Evolutionary conservation across 208 protist species (phyloP).

Genomic region (Novymonas esmeraldas): DNA sequence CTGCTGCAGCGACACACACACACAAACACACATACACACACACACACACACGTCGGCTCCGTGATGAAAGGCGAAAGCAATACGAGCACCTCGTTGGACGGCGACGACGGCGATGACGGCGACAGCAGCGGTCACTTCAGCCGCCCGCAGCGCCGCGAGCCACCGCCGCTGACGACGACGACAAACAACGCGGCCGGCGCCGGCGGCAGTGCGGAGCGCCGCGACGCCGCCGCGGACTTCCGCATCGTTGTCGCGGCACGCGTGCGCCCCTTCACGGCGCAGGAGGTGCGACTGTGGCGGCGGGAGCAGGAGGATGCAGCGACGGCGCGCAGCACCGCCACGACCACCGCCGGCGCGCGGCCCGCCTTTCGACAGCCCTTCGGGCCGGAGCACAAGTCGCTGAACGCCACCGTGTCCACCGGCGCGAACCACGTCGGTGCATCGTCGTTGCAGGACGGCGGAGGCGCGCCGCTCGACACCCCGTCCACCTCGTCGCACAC

Average conservation of each 20-base stretch:
- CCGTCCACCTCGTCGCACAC: background rate
- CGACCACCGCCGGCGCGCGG: background rate
- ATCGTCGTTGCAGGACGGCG: background rate
- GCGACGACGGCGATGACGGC: background rate
- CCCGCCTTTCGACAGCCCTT: conserved; percentile 43
- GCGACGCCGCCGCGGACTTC: conserved; percentile 25
- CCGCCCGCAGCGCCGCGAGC: background rate
- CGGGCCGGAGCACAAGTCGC: conserved; percentile 25
- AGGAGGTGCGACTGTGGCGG: conserved; percentile 42
- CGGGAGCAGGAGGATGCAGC: conserved; percentile 12
- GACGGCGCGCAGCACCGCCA: background rate
- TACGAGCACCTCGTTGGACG: background rate
- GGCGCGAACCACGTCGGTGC: background rate
- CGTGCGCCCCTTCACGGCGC: conserved; percentile 57
- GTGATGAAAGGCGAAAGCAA: background rate
- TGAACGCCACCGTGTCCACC: conserved; percentile 7
- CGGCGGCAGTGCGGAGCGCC: too few species aligned
- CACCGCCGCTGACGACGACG: background rate
- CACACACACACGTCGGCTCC: too few species aligned
- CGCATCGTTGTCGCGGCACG: conserved; percentile 63
- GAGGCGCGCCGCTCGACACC: background rate
- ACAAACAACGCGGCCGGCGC: background rate
- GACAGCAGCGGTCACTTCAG: background rate
- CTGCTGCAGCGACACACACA: too few species aligned
- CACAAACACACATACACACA: too few species aligned